Conservation (phyloP, 1,284 basidiomycete genomes). For the Rhodotorula sp. region DNA sequence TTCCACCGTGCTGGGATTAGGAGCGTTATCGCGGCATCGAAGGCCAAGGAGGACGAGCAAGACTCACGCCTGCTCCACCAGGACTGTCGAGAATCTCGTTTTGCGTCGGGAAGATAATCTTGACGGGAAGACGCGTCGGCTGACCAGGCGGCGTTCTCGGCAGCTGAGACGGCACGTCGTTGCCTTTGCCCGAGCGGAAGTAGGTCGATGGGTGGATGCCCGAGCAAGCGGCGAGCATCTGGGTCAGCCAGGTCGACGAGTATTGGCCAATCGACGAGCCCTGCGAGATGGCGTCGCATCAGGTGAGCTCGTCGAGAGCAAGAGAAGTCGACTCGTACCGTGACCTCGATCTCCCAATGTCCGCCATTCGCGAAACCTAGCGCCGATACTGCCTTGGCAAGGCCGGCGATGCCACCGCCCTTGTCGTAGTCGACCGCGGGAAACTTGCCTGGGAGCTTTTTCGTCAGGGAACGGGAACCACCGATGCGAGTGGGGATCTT, state of each 20-base stretch:
- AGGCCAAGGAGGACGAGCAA: neutral
- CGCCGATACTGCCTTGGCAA: conserved; percentile 25
- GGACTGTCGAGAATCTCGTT: conserved; percentile 14
- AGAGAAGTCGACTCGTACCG: neutral
- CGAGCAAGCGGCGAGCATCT: conserved; percentile 21
- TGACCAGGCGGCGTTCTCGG: neutral
- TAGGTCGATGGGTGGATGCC: conserved; percentile 23
- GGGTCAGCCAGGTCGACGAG: conserved; percentile 26
- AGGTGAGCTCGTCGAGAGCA: neutral
- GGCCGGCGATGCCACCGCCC: conserved; percentile 27
- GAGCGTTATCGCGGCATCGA: neutral
- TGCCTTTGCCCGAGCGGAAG: conserved; percentile 7
- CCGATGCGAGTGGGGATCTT: neutral
- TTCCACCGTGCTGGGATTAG: conserved; percentile 20
- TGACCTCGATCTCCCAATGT: conserved; percentile 28
- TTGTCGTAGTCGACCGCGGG: neutral
- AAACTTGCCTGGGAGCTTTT: neutral
- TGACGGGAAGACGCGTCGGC: conserved; percentile 19
- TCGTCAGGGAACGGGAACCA: too few relatives aligned
- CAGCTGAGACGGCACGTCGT: neutral
- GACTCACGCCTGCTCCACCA: conserved; percentile 14
- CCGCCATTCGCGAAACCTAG: conserved; percentile 22
- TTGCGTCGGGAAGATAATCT: conserved; percentile 35
- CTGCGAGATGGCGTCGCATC: neutral
- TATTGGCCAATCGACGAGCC: conserved; percentile 33